Conservation (phyloP, 768 basidiomycete species). For the Strobilomyces echinocephalus region DNA sequence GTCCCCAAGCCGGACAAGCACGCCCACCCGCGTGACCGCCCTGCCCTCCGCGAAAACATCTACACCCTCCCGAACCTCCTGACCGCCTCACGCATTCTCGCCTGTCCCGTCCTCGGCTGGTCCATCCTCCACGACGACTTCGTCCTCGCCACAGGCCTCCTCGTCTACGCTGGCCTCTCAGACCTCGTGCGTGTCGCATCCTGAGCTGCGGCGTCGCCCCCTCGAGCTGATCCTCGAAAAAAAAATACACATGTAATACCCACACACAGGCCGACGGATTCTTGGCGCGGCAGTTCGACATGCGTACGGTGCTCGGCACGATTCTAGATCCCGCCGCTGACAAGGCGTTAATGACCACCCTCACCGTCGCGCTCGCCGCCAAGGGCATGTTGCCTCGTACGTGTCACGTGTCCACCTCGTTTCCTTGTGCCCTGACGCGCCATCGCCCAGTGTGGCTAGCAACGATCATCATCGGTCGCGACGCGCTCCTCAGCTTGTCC, state of each 20-base stretch:
- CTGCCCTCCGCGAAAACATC: constrained; percentile 69
- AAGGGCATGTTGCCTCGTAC: constrained; percentile 79
- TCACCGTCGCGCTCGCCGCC: constrained; percentile 81
- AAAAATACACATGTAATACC: too few relatives aligned
- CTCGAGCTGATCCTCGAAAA: not conserved
- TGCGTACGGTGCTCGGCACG: constrained; percentile 88
- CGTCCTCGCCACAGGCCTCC: constrained; percentile 70
- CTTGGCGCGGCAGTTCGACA: constrained; percentile 80
- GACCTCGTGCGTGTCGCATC: constrained; percentile 63
- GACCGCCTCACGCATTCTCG: constrained; percentile 79
- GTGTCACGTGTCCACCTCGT: constrained; percentile 22
- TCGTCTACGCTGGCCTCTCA: constrained; percentile 89
- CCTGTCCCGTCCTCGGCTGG: constrained; percentile 92
- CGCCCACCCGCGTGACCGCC: constrained; percentile 21
- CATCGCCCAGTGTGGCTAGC: constrained; percentile 69
- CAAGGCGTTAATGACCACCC: constrained; percentile 91
- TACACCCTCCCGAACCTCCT: constrained; percentile 93
- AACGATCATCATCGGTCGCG: constrained; percentile 82
- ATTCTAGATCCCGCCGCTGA: constrained; percentile 97
- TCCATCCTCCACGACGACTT: constrained; percentile 80
- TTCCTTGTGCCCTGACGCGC: not conserved
- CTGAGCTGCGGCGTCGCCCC: constrained; percentile 3
- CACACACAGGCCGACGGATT: constrained; percentile 77
- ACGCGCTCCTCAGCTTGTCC: constrained; percentile 77
- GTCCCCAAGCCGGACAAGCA: constrained; percentile 5